These are phyloP conservation scores for Rubia yunnanensis DNA, from an alignment of 257 asterid species.

Conservation along the genomic window DNA sequence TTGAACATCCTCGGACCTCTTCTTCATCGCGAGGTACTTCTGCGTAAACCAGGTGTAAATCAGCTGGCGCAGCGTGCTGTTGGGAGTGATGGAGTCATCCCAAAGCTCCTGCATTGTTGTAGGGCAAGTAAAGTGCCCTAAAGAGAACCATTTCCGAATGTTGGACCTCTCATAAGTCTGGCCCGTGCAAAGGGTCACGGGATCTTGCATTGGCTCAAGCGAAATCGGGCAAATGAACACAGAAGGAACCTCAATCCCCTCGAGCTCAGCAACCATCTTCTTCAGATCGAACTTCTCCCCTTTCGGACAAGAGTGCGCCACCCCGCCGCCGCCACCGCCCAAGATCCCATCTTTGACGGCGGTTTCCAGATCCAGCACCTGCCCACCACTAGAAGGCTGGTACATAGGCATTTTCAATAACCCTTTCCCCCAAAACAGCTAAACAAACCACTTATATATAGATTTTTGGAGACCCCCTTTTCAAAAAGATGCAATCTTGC, in stretches of 20 bases:
- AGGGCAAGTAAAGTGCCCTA: conserved; percentile 78
- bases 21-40: conserved; percentile 70
- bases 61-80: conserved; percentile 49
- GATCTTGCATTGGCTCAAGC: conserved; percentile 76
- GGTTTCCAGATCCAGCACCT: conserved; percentile 55
- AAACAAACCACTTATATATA: conserved; percentile 6
- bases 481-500: conserved; percentile 18
- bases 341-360: conserved; percentile 59
- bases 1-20: conserved; percentile 64
- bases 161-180: conserved; percentile 73
- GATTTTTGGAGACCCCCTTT: conserved; percentile 15
- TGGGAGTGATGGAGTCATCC: conserved; percentile 67
- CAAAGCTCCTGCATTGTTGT: conserved; percentile 82
- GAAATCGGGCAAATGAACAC: conserved; percentile 77
- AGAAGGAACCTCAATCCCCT: conserved; percentile 46
- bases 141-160: conserved; percentile 70
- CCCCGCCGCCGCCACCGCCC: conserved; percentile 39
- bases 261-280: conserved; percentile 61
- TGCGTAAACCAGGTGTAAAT: conserved; percentile 68
- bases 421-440: conserved; percentile 2
- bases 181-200: conserved; percentile 84
- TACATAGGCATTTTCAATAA: conserved; percentile 37
- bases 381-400: conserved; percentile 40
- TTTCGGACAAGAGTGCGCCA: conserved; percentile 17
- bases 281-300: conserved; percentile 66